Conservation (phyloP, 345 rosid genomes). For the Hirschfeldia incana region DNA sequence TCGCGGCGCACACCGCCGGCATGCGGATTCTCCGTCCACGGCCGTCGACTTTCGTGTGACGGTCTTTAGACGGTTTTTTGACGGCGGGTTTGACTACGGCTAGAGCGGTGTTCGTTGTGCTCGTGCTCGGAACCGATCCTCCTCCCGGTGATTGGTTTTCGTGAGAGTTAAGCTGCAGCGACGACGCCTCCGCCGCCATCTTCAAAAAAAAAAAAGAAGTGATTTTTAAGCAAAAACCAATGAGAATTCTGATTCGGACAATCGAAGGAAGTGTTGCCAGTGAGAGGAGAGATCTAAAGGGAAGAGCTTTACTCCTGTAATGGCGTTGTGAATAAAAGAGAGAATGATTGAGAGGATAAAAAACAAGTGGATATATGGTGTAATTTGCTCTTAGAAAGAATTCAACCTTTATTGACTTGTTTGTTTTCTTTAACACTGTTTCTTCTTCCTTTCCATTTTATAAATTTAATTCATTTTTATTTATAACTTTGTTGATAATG, state of each 20-base stretch:
- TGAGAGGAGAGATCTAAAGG: conserved; percentile 32
- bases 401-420: conserved; percentile 39
- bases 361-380: conserved; percentile 42
- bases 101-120: conserved; percentile 19
- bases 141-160: conserved; percentile 43
- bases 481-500: neutral
- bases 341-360: conserved; percentile 35
- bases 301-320: conserved; percentile 1
- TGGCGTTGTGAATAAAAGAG: conserved; percentile 22
- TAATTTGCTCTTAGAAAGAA: neutral
- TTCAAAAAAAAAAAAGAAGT: neutral
- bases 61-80: conserved; percentile 68
- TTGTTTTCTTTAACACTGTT: conserved; percentile 14
- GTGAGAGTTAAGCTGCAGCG: conserved; percentile 42
- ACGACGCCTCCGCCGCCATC: conserved; percentile 29
- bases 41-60: conserved; percentile 86
- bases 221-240: conserved; percentile 7
- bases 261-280: conserved; percentile 5
- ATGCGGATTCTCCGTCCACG: conserved; percentile 85
- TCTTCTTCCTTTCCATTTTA: neutral
- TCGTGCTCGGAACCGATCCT: conserved; percentile 42
- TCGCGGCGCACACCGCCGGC: conserved; percentile 84
- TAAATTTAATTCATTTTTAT: too few relatives aligned
- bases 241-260: neutral
- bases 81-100: conserved; percentile 43